These are phyloP conservation scores for Thermothelomyces thermophilus DNA, from an alignment of 2,329 filamentous ascomycete species.

Conservation along the genomic window DNA sequence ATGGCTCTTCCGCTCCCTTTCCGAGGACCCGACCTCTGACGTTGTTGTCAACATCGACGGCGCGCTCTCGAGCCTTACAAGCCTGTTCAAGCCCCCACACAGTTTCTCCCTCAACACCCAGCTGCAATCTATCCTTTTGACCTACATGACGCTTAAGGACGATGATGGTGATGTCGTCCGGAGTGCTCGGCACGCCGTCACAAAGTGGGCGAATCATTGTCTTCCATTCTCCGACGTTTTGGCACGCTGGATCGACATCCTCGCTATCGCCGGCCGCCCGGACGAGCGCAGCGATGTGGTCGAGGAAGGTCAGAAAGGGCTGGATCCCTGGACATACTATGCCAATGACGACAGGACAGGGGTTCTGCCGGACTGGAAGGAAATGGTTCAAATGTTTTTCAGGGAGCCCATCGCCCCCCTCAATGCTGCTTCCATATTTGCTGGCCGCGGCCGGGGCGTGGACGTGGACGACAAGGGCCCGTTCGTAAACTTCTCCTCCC, in stretches of 20 bases:
- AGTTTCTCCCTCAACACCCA: constrained; percentile 27
- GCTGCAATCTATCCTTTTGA: constrained; percentile 53
- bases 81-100: constrained; percentile 34
- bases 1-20: constrained; percentile 80
- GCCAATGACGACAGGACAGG: constrained; percentile 37
- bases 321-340: constrained; percentile 59
- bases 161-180: constrained; percentile 48
- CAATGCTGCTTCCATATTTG: constrained; percentile 11
- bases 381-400: constrained; percentile 47
- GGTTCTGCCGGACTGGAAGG: constrained; percentile 45
- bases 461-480: constrained; percentile 33
- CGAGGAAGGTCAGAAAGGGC: constrained; percentile 82
- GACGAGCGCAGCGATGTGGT: constrained; percentile 73
- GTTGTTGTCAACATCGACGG: constrained; percentile 86
- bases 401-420: constrained; percentile 28
- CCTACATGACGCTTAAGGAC: constrained; percentile 56
- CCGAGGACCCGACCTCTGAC: constrained; percentile 67
- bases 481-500: constrained; percentile 43
- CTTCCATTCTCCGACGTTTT: constrained; percentile 71
- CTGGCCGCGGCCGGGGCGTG: constrained; percentile 31
- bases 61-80: constrained; percentile 67
- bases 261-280: constrained; percentile 62
- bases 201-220: constrained; percentile 86
- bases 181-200: constrained; percentile 72
- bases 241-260: constrained; percentile 81